Conservation (phyloP, 257 asterid species). For the Galeopsis tetrahit region DNA sequence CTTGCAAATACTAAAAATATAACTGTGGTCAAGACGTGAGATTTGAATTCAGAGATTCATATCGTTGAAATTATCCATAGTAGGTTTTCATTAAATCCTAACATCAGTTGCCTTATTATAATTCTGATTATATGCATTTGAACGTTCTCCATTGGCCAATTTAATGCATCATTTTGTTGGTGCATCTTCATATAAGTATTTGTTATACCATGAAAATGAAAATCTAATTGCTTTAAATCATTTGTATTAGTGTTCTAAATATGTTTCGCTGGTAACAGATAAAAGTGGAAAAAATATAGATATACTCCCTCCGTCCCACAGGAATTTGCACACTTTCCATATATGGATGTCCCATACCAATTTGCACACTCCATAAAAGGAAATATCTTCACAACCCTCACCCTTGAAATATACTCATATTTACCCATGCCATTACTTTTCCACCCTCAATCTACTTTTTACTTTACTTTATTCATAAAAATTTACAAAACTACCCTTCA, state of each 20-base stretch:
- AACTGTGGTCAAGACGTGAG: background rate
- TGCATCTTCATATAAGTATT: background rate
- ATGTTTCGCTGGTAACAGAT: background rate
- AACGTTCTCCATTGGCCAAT: background rate
- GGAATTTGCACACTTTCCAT: no score
- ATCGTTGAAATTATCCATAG: background rate
- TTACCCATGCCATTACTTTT: no score
- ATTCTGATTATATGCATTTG: background rate
- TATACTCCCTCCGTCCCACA: no score
- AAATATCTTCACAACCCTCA: no score
- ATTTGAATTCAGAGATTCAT: background rate
- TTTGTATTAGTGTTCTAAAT: background rate
- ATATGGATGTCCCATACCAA: no score
- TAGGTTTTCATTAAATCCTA: background rate
- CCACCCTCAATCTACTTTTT: no score
- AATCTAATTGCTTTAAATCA: background rate
- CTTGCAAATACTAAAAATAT: background rate
- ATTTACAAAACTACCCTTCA: no score
- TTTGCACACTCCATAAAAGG: no score
- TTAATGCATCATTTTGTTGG: background rate
- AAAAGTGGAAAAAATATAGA: background rate
- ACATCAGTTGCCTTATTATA: background rate
- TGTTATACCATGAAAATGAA: background rate
- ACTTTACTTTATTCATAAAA: no score
- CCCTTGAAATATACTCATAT: no score